phyloP scores from a whole-genome alignment of 169 alveolate species.

The Babesia ovata region DNA sequence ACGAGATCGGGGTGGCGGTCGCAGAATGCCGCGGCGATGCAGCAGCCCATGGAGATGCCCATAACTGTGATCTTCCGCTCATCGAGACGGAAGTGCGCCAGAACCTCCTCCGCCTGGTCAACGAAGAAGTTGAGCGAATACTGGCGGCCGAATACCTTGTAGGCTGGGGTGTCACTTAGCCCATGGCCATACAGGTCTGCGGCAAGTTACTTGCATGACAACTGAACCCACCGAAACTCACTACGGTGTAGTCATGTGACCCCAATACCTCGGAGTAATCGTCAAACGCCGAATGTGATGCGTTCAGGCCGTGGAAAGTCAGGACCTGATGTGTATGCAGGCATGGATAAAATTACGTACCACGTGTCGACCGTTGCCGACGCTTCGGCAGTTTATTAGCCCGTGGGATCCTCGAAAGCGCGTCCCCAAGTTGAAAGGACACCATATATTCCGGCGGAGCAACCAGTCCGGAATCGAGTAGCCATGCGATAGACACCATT shows the following conservation, averaged over 20 bases:
- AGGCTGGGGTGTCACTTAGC: conserved; percentile 74
- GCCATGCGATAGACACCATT: conserved; percentile 62
- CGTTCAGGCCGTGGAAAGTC: conserved; percentile 81
- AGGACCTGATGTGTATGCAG: conserved; percentile 31
- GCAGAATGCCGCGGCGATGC: conserved; percentile 76
- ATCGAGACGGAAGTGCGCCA: conserved; percentile 58
- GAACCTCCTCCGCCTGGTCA: conserved; percentile 77
- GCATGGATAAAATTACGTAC: neutral
- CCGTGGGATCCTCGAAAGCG: conserved; percentile 76
- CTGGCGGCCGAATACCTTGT: conserved; percentile 69
- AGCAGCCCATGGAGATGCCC: conserved; percentile 81
- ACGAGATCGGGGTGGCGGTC: conserved; percentile 74
- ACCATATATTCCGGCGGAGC: conserved; percentile 60
- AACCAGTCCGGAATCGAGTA: conserved; percentile 75
- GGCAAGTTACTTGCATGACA: neutral
- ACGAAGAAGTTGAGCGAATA: conserved; percentile 74
- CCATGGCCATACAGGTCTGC: conserved; percentile 81
- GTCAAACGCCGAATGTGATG: conserved; percentile 74
- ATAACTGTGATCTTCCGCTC: conserved; percentile 68
- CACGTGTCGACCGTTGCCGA: conserved; percentile 59
- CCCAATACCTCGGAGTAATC: conserved; percentile 65
- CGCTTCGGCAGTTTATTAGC: conserved; percentile 66
- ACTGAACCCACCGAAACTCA: conserved; percentile 70
- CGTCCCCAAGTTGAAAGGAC: conserved; percentile 74
- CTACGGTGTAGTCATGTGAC: conserved; percentile 68